Base-by-base conservation (phyloP, 441 rosid genomes). In the Geranium incanum region DNA sequence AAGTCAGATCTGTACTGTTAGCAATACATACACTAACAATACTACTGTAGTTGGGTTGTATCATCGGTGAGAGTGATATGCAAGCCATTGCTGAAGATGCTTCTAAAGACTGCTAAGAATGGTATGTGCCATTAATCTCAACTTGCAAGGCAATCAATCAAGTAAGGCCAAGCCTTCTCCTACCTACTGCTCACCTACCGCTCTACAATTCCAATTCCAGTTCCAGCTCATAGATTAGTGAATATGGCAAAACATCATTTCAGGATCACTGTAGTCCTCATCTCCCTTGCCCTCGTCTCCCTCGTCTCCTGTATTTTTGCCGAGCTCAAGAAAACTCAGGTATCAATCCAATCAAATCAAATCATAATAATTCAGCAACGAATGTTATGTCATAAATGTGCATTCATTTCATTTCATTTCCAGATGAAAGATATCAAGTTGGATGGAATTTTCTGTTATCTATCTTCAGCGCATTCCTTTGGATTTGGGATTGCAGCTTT, bases 241-340 rank as follows among this genome's bases (percentile, higher is more conserved):
- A 28, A n/a, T 63, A 86, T 85, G 93, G 85, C 68, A 36, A 84
- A 71, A 48, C 77, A 9, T 18, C 72, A 1, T 64, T 16, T 57
- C 38, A 50, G 78, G 33, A 68, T 80, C 62, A 13, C 74, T 15
- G 19, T 84, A n/a, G 63, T 81, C 48, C 55, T 83, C 77, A 33
- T 81, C 78, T 75, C 84, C 57, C 82, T 93, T 1, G 86, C 85
- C 68, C 52, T 86, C 1, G 68, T 77, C 62, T 82, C 94, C 15
- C 81, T 87, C 64, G 36, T 80, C 41, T 80, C 82, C 0, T 87
- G 96, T 75, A 41, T 89, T 5, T 62, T 78, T 3, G 89, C 97
- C 0, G 98, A 87, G 76, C 69, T 75, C 70, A 84, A 84, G 68
- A 88, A 76, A 80, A 74, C 87, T 72, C 82, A 89, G 97, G 97